phyloP scores from a whole-genome alignment of 2,329 filamentous ascomycete species.

The Blastomyces silverae region DNA sequence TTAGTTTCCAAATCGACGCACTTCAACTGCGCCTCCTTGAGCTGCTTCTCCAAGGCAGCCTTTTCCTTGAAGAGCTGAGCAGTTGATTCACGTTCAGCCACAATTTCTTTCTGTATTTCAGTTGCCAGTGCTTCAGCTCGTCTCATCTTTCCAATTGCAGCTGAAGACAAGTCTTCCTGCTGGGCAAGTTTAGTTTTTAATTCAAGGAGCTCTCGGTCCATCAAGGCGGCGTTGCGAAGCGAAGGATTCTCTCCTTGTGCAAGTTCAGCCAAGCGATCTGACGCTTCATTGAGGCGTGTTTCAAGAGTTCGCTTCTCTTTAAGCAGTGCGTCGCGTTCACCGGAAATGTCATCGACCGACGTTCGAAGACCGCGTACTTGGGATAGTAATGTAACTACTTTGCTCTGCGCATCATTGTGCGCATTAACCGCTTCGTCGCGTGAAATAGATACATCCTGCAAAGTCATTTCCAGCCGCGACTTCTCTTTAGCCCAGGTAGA shows the following conservation, averaged over 20 bases:
- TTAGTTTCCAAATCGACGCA: conserved; percentile 95
- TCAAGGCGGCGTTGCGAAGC: conserved; percentile 78
- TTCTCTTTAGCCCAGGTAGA: conserved; percentile 99
- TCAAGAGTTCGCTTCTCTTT: conserved; percentile 90
- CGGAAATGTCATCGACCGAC: conserved; percentile 74
- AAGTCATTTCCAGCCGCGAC: conserved; percentile 76
- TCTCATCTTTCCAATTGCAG: conserved; percentile 95
- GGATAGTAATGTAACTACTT: conserved; percentile 81
- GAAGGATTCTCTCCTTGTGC: conserved; percentile 78
- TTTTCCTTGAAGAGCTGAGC: conserved; percentile 84
- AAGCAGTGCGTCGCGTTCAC: conserved; percentile 74
- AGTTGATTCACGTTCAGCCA: conserved; percentile 73
- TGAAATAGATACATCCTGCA: conserved; percentile 83
- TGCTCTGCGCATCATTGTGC: conserved; percentile 90
- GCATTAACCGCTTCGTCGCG: conserved; percentile 87
- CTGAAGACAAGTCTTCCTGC: conserved; percentile 84
- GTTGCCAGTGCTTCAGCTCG: conserved; percentile 78
- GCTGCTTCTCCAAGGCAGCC: conserved; percentile 74
- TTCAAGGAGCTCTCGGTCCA: conserved; percentile 83
- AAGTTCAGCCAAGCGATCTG: conserved; percentile 79
- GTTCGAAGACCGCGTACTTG: conserved; percentile 81
- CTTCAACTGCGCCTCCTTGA: conserved; percentile 84
- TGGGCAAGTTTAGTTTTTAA: conserved; percentile 83
- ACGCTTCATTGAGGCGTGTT: conserved; percentile 75
- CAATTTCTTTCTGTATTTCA: conserved; percentile 90